Conservation (phyloP, 1,139 yeast species). For the Kurtzmaniella quercitrusa region DNA sequence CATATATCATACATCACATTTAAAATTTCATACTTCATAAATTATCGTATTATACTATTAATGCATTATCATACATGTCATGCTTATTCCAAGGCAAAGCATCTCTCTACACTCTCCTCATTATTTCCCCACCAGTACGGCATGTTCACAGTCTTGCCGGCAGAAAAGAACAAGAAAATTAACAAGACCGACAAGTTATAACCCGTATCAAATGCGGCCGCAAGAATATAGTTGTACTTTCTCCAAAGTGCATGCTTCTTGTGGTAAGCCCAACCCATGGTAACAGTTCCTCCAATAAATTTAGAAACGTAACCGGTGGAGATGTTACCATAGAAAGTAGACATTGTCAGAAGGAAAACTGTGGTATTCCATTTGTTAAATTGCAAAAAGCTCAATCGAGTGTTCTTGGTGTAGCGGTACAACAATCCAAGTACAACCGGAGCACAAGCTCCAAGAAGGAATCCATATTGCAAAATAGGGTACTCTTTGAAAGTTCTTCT, state of each 20-base stretch:
- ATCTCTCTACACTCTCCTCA: conserved; percentile 36
- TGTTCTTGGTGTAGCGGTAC: conserved; percentile 15
- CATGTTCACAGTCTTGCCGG: conserved; percentile 26
- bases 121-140: conserved; percentile 52
- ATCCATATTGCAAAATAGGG: conserved; percentile 42
- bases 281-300: conserved; percentile 42
- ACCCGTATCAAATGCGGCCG: conserved; percentile 51
- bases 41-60: not conserved
- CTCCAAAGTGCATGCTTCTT: conserved; percentile 37
- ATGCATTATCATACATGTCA: not conserved
- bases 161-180: conserved; percentile 33
- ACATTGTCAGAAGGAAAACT: conserved; percentile 45
- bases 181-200: conserved; percentile 37
- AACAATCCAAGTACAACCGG: conserved; percentile 32
- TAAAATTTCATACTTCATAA: too few species aligned
- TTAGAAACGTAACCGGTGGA: conserved; percentile 49
- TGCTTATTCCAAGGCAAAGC: conserved; percentile 24
- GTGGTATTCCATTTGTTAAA: conserved; percentile 46
- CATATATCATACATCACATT: too few species aligned
- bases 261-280: conserved; percentile 42
- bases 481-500: conserved; percentile 36
- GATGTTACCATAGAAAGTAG: conserved; percentile 45
- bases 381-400: conserved; percentile 13
- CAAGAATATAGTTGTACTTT: conserved; percentile 42
- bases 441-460: conserved; percentile 33